Evolutionary conservation across 805 yeast species (phyloP), one percentile per base, ranked within the genome.

Genomic region (Peterozyma toletana): DNA sequence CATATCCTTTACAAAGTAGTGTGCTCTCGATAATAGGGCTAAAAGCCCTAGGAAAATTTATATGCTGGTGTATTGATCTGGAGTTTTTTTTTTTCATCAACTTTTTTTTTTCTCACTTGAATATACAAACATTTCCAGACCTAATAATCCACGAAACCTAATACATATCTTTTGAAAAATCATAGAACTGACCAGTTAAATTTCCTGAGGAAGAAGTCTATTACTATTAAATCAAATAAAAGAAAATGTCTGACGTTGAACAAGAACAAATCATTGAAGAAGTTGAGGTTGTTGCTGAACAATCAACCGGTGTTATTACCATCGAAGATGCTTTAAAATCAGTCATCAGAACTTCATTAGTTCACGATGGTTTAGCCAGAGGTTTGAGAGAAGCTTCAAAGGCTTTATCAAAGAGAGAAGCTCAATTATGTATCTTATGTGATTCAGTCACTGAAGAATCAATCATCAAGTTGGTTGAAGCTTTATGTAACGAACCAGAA

Each of bases 351-450:
- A 89, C 93, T 72, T 83, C 99, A 62, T 83, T 93, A 71, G 86
- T 91, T 67, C 95, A 89, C 80, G 97, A 91, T 72, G 99, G 99
- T 77, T 87, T 93, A 75, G 98, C 98, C 72, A 91, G 99, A 81
- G 99, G 99, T 83, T 84, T 93, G 73, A 93, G 98, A 83, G 99
- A 93, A 81, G 95, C 98, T 59, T 87, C 97, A 68, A 93, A 93
- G 86, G 98, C 97, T 73, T 82, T 93, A 61, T 80, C 96, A 67
- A 80, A 88, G 74, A 88, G 96, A 73, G 95, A 90, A 77, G 99
- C 97, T 62, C 95, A 91, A 77, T 80, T 93, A 71, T 85, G 90
- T 78, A 96, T 93, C 68, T 80, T 93, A 63, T 89, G 95, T 75
- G 97, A 91, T 78, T 82, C 98, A 59, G 97, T 93, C 70, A 93